These are phyloP conservation scores for Domatiomyces globalis DNA, from an alignment of 2,329 filamentous ascomycete genomes.

Conservation along the genomic window DNA sequence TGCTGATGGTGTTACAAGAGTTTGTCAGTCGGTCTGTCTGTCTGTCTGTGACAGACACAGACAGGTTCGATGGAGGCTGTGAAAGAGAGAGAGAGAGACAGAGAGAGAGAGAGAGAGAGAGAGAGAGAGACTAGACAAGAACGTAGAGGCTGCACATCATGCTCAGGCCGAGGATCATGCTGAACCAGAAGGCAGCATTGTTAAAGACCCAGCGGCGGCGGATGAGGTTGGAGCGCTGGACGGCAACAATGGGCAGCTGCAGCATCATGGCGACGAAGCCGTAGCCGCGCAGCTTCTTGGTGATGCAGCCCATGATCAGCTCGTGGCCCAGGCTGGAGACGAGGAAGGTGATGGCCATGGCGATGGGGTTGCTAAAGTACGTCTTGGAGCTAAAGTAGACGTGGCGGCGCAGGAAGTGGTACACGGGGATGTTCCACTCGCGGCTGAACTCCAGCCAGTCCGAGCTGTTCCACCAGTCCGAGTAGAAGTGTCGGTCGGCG, in stretches of 20 bases:
- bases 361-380: constrained; percentile 59
- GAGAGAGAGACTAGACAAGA: constrained; percentile 28
- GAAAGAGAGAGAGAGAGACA: no score
- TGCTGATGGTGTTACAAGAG: no score
- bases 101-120: no score
- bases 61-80: not conserved
- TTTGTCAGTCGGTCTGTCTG: no score
- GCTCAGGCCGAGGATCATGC: constrained; percentile 75
- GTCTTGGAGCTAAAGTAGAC: constrained; percentile 75
- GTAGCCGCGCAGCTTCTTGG: constrained; percentile 88
- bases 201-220: constrained; percentile 64
- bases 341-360: constrained; percentile 38
- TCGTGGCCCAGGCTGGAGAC: constrained; percentile 33
- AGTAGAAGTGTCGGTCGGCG: constrained; percentile 86
- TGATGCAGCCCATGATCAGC: constrained; percentile 94
- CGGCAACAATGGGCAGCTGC: constrained; percentile 84
- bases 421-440: constrained; percentile 96
- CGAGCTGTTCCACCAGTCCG: constrained; percentile 53
- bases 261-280: constrained; percentile 93
- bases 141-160: constrained; percentile 53
- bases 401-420: constrained; percentile 86
- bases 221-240: constrained; percentile 70
- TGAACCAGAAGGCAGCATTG: constrained; percentile 81
- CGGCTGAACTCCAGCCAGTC: constrained; percentile 74
- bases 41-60: no score